Percentiles rank a stretch among this genome's conserved stretches.
phyloP scores from a whole-genome alignment of 108 stramenopile species.

The Pseudonitzschia multiseries region DNA sequence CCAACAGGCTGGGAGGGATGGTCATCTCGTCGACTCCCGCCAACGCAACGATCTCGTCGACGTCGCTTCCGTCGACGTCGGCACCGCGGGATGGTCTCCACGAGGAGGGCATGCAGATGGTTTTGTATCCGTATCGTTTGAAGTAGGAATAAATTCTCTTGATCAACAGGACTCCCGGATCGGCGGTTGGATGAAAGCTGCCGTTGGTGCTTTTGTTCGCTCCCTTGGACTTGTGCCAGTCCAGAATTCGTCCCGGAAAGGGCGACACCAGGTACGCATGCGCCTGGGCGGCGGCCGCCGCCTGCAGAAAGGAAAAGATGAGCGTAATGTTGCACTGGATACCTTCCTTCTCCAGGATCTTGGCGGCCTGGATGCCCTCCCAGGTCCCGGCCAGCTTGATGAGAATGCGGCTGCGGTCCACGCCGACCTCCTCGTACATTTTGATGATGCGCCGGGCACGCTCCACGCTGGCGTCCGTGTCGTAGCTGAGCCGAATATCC shows the following conservation, averaged over 20 bases:
- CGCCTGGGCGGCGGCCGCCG: conserved; percentile 93
- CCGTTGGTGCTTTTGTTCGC: conserved; percentile 35
- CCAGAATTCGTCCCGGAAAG: conserved; percentile 96
- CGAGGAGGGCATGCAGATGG: conserved; percentile 97
- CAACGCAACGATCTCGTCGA: conserved; percentile 83
- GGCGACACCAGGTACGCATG: conserved; percentile 94
- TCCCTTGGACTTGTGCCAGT: conserved; percentile 88
- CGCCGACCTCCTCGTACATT: conserved; percentile 89
- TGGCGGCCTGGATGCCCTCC: conserved; percentile 96
- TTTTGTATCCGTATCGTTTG: conserved; percentile 67
- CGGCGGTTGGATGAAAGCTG: conserved; percentile 70
- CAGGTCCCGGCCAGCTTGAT: conserved; percentile 99
- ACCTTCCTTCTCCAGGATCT: conserved; percentile 89
- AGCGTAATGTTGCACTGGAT: conserved; percentile 96
- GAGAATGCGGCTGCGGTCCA: conserved; percentile 79
- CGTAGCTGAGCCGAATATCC: conserved; percentile 92
- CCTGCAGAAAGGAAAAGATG: conserved; percentile 93
- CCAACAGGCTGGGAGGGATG: conserved; percentile 74
- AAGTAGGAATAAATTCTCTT: conserved; percentile 91
- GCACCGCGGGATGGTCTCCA: conserved; percentile 89
- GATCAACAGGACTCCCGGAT: conserved; percentile 91
- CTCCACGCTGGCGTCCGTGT: conserved; percentile 82
- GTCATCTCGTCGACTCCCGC: conserved; percentile 89
- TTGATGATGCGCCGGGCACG: conserved; percentile 88
- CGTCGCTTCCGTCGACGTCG: conserved; percentile 55